Base-by-base conservation (phyloP, 2,329 filamentous ascomycete species). In the Simplicillium aogashimaense region DNA sequence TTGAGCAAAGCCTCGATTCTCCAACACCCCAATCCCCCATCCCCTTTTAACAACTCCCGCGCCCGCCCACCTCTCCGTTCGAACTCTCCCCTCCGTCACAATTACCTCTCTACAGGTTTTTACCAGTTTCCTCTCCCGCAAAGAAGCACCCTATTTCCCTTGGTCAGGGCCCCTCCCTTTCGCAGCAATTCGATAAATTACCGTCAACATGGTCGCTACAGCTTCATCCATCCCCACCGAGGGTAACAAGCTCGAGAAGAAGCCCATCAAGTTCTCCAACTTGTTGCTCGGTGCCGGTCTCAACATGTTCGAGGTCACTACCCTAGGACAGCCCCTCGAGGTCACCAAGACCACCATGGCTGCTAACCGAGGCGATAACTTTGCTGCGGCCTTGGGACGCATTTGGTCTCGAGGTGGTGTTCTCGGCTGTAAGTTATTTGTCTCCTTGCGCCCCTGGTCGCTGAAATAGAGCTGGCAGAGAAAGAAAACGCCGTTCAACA, bases 291-390 rank as follows among this genome's bases (percentile, higher is more conserved):
- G 89, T 59, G 86, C 86, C 60, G 86, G 88, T 54, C 78, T 95
- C 69, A 95, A 95, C 76, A 72, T 95, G 78, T 95, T 95, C 65
- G 89, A 95, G 80, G 73, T 83, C 60, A 77, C 72, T 49, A 74
- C 73, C 43, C 64, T 74, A 50, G 69, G 70, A 51, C 74, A 94
- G 78, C 92, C 92, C 52, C 77, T 98, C 65, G 92, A 98, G 76
- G 92, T 98, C 67, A 78, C 86, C 74, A 98, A 98, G 85, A 98
- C 92, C 59, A 97, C 92, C 66, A 97, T 98, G 87, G 92, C 92
- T 58, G 92, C 92, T 53, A 92, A 98, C 71, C 83, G 92, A 66
- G 76, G 78, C 56, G 90, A 97, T 65, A 81, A 79, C 66, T 92
- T 98, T 69, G 72, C 72, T 50, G 74, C 79, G 52, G 85, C 92